phyloP scores from a whole-genome alignment of 2,329 filamentous ascomycete genomes.

The Eurotiales sp. region DNA sequence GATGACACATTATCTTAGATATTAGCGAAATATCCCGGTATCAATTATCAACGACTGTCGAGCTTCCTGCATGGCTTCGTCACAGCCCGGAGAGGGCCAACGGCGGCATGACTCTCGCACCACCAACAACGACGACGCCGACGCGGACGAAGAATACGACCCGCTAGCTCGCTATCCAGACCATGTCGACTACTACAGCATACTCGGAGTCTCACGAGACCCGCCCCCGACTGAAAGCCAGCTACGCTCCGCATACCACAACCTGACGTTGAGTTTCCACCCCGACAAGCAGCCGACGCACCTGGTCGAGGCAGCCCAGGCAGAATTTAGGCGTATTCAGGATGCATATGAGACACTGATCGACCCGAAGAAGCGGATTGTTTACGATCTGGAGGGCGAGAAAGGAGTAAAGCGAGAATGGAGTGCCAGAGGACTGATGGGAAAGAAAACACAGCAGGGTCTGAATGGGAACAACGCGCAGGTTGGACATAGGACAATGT shows the following conservation, averaged over 20 bases:
- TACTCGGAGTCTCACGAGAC: constrained; percentile 36
- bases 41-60: neutral
- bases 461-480: constrained; percentile 29
- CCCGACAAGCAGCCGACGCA: constrained; percentile 43
- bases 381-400: constrained; percentile 42
- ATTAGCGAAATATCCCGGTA: neutral
- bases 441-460: constrained; percentile 24
- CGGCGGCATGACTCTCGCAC: neutral
- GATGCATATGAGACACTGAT: constrained; percentile 42
- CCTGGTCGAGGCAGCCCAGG: constrained; percentile 33
- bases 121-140: neutral
- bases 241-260: constrained; percentile 43
- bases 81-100: neutral
- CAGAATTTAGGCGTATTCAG: constrained; percentile 37
- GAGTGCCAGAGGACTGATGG: constrained; percentile 24
- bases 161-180: constrained; percentile 27
- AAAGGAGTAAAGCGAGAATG: constrained; percentile 40
- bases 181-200: constrained; percentile 39
- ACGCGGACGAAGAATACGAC: constrained; percentile 25
- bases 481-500: constrained; percentile 37
- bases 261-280: constrained; percentile 41
- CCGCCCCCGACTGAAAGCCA: constrained; percentile 40
- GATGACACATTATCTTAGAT: neutral
- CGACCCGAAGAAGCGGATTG: constrained; percentile 38
- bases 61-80: neutral